Evolutionary conservation across 495 filamentous ascomycete genomes (phyloP).

Genomic region (Neurospora africana): DNA sequence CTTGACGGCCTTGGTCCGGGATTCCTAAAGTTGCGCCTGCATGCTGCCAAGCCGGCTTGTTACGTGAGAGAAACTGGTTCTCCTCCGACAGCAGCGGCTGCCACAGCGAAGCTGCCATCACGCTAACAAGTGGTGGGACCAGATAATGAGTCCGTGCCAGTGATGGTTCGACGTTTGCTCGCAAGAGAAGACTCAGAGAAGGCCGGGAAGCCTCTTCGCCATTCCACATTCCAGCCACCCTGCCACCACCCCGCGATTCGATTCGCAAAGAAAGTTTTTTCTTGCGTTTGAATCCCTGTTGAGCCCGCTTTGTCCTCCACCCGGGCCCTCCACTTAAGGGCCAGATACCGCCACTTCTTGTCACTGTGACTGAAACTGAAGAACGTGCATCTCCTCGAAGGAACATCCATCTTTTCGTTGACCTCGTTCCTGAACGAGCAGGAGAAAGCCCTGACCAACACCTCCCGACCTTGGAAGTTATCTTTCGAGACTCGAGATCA

Average conservation of each 20-base stretch:
- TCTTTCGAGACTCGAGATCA: neutral
- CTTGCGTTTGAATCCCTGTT: neutral
- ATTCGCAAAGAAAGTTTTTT: neutral
- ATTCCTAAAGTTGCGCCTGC: neutral
- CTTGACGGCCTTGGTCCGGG: neutral
- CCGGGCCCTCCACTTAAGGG: neutral
- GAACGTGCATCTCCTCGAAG: neutral
- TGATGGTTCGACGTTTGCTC: neutral
- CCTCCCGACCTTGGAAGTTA: neutral
- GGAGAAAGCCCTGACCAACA: neutral
- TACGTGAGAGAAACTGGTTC: neutral
- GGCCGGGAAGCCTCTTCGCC: neutral
- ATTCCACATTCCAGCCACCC: neutral
- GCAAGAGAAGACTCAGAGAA: neutral
- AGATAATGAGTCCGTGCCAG: neutral
- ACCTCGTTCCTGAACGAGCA: neutral
- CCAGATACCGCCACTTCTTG: neutral
- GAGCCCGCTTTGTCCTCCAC: neutral
- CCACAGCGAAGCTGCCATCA: neutral
- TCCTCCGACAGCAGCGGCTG: neutral
- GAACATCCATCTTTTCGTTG: neutral
- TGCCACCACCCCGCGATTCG: neutral
- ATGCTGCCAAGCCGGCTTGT: neutral
- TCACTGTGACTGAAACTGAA: neutral
- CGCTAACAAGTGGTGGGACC: neutral